These are phyloP conservation scores for Pleurozium schreberi DNA, from an alignment of 225 moss, liverwort and hornwort genomes.

Conservation along the genomic window DNA sequence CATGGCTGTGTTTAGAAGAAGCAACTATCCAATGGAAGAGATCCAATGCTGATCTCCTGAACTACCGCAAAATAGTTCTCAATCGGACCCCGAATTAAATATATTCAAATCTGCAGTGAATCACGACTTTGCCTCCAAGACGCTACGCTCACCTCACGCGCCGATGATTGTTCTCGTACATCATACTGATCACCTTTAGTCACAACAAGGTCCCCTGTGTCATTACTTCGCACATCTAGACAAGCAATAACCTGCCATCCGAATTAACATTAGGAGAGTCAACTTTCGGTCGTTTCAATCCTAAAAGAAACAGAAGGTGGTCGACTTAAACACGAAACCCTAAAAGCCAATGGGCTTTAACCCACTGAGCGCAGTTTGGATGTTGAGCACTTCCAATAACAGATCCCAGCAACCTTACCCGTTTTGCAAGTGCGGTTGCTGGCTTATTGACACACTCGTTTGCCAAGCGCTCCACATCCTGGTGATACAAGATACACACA, in stretches of 20 bases:
- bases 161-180: constrained; percentile 69
- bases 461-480: constrained; percentile 66
- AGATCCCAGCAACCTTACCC: constrained; percentile 32
- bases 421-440: constrained; percentile 74
- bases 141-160: constrained; percentile 54
- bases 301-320: not conserved
- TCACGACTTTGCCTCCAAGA: not conserved
- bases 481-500: not conserved
- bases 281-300: not conserved
- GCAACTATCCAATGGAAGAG: not conserved
- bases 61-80: not conserved
- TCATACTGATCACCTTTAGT: constrained; percentile 99
- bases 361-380: not conserved
- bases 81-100: not conserved
- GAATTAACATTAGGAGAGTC: not conserved
- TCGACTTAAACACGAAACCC: not conserved
- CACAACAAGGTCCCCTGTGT: constrained; percentile 88
- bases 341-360: not conserved
- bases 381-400: not conserved
- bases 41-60: not conserved
- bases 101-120: not conserved
- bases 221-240: constrained; percentile 92
- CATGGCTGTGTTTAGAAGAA: not conserved
- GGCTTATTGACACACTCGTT: constrained; percentile 32
- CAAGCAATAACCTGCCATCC: constrained; percentile 85